Evolutionary conservation across 768 basidiomycete genomes (phyloP).

Genomic region (Auricularia sp.): DNA sequence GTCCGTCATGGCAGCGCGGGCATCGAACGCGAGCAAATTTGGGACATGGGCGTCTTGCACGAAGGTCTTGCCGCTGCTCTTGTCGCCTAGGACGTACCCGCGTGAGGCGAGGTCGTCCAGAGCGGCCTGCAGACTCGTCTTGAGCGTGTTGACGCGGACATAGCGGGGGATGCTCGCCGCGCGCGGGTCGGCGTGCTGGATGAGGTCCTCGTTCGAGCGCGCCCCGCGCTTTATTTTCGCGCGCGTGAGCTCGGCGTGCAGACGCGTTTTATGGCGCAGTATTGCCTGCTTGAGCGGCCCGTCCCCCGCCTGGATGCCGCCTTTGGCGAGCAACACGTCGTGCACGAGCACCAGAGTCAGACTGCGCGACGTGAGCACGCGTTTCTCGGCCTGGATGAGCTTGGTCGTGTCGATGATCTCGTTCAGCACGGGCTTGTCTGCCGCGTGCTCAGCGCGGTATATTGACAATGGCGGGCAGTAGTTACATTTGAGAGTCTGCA

Average conservation of each 20-base stretch:
- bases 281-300: constrained; percentile 85
- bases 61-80: constrained; percentile 40
- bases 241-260: constrained; percentile 77
- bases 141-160: constrained; percentile 67
- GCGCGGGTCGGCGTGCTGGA: constrained; percentile 46
- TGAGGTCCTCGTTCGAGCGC: constrained; percentile 54
- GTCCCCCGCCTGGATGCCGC: constrained; percentile 82
- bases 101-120: constrained; percentile 41
- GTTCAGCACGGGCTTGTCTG: constrained; percentile 69
- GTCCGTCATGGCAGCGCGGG: constrained; percentile 46
- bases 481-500: constrained; percentile 92
- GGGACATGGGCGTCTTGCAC: constrained; percentile 70
- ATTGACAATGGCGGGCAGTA: constrained; percentile 13
- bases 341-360: constrained; percentile 83
- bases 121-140: constrained; percentile 59
- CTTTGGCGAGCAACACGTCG: constrained; percentile 70
- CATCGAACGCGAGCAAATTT: constrained; percentile 69
- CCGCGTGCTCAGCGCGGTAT: not conserved
- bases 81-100: constrained; percentile 41
- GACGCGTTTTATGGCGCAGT: constrained; percentile 78
- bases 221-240: constrained; percentile 69
- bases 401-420: constrained; percentile 60
- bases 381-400: constrained; percentile 66
- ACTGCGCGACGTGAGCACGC: constrained; percentile 48
- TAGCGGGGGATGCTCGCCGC: constrained; percentile 79